phyloP scores from a whole-genome alignment of 495 filamentous ascomycete species.

The Aspergillus nanangensis region DNA sequence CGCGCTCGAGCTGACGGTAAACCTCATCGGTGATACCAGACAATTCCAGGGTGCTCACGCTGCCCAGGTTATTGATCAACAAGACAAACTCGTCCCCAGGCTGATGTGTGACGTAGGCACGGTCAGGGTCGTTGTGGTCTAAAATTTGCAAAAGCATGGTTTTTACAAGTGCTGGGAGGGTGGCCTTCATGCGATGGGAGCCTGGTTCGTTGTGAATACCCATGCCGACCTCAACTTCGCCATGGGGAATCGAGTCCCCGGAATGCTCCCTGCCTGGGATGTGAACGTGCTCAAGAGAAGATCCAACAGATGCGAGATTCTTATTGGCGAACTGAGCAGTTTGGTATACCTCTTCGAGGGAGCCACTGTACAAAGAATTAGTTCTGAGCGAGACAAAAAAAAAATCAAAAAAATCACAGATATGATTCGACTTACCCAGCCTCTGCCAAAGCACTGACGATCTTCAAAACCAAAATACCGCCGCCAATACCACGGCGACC shows the following conservation, averaged over 20 bases:
- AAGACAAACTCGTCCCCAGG: slow-evolving; percentile 62
- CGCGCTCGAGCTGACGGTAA: slow-evolving; percentile 64
- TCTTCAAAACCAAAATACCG: slow-evolving; percentile 85
- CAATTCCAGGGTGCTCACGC: slow-evolving; percentile 82
- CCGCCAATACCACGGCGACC: slow-evolving; percentile 89
- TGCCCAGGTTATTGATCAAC: slow-evolving; percentile 92
- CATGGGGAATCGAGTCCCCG: slow-evolving; percentile 54
- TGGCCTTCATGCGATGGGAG: slow-evolving; percentile 62
- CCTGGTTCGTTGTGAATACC: slow-evolving; percentile 97
- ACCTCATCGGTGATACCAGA: slow-evolving; percentile 88
- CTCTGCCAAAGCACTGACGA: slow-evolving; percentile 79
- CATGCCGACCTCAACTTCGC: slow-evolving; percentile 94
- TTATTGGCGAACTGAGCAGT: slow-evolving; percentile 67
- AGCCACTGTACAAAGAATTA: slow-evolving; percentile 21
- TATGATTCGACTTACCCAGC: slow-evolving; percentile 47
- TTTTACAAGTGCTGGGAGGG: slow-evolving; percentile 65
- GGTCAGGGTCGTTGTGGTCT: slow-evolving; percentile 72
- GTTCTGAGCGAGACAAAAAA: too few relatives aligned
- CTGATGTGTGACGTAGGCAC: slow-evolving; percentile 69
- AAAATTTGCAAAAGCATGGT: slow-evolving; percentile 81
- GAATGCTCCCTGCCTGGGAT: slow-evolving; percentile 68
- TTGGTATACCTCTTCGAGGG: slow-evolving; percentile 61
- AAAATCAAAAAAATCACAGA: too few relatives aligned
- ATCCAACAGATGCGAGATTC: slow-evolving; percentile 83
- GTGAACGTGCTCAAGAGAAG: slow-evolving; percentile 84